Evolutionary conservation across 2,329 filamentous ascomycete species (phyloP).

Genomic region (Colletotrichum sp.): DNA sequence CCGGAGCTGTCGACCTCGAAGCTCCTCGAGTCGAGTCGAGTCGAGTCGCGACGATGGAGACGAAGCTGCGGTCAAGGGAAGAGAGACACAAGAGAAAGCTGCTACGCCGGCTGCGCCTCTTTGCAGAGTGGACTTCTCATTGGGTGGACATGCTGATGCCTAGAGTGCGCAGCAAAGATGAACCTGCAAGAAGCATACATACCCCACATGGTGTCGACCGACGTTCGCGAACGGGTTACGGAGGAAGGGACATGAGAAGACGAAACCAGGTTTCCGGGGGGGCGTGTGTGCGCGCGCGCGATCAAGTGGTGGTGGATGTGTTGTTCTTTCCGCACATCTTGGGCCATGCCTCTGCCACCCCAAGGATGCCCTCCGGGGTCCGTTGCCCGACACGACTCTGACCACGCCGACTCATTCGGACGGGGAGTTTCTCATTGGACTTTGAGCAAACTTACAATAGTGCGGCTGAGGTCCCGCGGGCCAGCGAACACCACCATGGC

Average conservation of each 20-base stretch:
- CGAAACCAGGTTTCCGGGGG: neutral
- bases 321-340: neutral
- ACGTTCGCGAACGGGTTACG: neutral
- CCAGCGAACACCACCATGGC: neutral
- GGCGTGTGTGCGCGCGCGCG: neutral
- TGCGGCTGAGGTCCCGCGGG: slow-evolving; percentile 5
- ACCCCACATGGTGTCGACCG: slow-evolving; percentile 8
- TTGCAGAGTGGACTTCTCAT: neutral
- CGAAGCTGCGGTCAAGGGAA: neutral
- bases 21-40: neutral
- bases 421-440: neutral
- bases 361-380: neutral
- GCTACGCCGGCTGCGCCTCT: neutral
- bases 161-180: neutral
- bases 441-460: slow-evolving; percentile 1
- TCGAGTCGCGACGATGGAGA: neutral
- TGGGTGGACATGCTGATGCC: slow-evolving; percentile 6
- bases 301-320: neutral
- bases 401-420: neutral
- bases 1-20: neutral
- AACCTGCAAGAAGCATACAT: neutral
- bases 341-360: neutral
- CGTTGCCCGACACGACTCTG: slow-evolving; percentile 10
- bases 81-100: neutral
- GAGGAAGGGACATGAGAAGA: neutral